A percentile compares a stretch with the other conserved stretches of the same genome.
Conservation (phyloP, 257 asterid genomes). For the Osmanthus fragrans region DNA sequence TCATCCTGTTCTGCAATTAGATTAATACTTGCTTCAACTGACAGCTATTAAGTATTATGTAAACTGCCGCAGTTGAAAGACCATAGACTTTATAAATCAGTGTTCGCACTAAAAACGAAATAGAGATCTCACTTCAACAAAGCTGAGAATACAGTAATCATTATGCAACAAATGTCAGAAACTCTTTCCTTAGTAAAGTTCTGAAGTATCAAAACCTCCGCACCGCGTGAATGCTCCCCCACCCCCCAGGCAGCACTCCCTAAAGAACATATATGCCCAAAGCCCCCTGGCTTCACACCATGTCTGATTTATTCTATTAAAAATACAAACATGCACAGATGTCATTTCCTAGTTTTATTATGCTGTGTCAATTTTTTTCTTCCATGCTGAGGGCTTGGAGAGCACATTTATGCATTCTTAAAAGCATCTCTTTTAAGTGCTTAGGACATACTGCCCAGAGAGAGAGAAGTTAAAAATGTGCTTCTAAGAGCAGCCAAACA, state of each 20-base stretch:
- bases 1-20: not conserved
- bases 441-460: not conserved
- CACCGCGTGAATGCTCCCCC: not conserved
- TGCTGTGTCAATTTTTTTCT: not conserved
- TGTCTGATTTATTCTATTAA: not conserved
- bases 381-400: not conserved
- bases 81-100: slow-evolving; percentile 1
- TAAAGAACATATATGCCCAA: not conserved
- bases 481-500: not conserved
- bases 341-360: not conserved
- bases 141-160: not conserved
- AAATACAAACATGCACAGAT: not conserved
- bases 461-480: not conserved
- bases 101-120: not conserved
- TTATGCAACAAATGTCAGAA: not conserved
- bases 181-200: not conserved
- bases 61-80: not conserved
- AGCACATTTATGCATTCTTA: not conserved
- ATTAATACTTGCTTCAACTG: not conserved
- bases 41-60: not conserved
- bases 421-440: not conserved
- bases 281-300: not conserved
- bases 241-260: not conserved
- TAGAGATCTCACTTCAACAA: not conserved
- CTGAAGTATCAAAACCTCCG: not conserved